These are phyloP conservation scores for Daldinia grandis DNA, from an alignment of 495 filamentous ascomycete species.

Conservation along the genomic window DNA sequence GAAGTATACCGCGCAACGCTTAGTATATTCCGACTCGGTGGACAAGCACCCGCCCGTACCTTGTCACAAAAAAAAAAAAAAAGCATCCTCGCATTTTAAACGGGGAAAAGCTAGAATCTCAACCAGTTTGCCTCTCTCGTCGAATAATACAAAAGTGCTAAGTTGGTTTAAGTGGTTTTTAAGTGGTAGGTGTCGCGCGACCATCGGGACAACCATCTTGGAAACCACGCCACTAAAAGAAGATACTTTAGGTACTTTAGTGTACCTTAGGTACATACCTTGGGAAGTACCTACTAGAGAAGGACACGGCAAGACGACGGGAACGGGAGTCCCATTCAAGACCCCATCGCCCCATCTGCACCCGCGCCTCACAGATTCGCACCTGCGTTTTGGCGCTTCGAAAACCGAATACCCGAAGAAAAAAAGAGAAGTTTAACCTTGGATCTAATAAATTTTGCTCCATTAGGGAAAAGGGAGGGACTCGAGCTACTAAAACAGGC, in stretches of 20 bases:
- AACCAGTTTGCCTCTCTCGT: background rate
- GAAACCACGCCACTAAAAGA: constrained; percentile 24
- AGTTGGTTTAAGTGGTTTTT: constrained; percentile 1
- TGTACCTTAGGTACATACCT: background rate
- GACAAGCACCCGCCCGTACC: constrained; percentile 2
- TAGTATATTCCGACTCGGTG: constrained; percentile 11
- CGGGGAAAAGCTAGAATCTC: background rate
- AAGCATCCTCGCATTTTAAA: background rate
- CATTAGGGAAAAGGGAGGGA: background rate
- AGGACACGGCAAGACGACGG: constrained; percentile 37
- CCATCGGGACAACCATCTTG: constrained; percentile 20
- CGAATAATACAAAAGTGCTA: constrained; percentile 8
- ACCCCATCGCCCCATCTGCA: constrained; percentile 41
- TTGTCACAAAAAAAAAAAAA: constrained; percentile 2
- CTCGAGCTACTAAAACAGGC: background rate
- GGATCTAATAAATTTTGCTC: constrained; percentile 5
- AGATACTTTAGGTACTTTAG: constrained; percentile 8
- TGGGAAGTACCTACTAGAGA: constrained; percentile 1
- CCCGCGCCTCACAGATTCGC: constrained; percentile 28
- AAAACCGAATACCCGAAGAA: background rate
- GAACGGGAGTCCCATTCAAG: constrained; percentile 39
- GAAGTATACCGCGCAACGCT: constrained; percentile 4
- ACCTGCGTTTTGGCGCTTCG: constrained; percentile 18
- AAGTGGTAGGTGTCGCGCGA: constrained; percentile 30
- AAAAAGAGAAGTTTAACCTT: constrained; percentile 10